Evolutionary conservation across 2,329 filamentous ascomycete genomes (phyloP), one percentile per base, ranked within the genome.

Genomic region (Hypoxylon sp.): DNA sequence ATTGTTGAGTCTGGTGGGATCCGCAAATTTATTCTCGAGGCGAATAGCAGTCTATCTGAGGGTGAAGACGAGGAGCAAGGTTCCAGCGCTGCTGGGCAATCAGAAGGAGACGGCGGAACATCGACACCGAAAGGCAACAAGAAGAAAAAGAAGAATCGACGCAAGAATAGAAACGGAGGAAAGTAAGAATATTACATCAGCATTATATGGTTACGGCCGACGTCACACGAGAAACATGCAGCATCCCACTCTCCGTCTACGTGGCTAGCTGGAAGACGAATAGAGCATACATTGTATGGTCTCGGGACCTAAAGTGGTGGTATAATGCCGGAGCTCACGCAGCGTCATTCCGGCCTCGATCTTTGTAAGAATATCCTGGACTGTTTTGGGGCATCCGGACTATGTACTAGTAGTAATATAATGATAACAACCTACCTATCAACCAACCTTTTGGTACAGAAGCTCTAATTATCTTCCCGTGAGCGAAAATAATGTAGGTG

Each of bases 11-110:
- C 89, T 4, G 90, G 89, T 68, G 92, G 92, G 1, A 84, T 93
- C 55, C 88, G 88, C 71, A 94, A 94, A 78, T 87, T 93, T 31
- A 87, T 94, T 1, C 83, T 94, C 27, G 90, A 93, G 75, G 89
- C 89, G 2, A 91, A 85, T 27, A 89, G 86, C 61, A 89, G 86
- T 59, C 74, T 75, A 72, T 86, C 85, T 17, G 75, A 75, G n/a
- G 74, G 73, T 6, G 75, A 74, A 19, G 74, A 67, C 1, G 73
- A 67, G 17, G 73, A 67, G 44, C 56, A 53, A 8, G 55, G 51
- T 3, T 35, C 54, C 15, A 50, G 42, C 3, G 54, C 51, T 10
- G 35, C 50, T 42, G 57, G 37, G n/a, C 53, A 53, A 24, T 69
- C 67, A 2, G 61, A 69, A 52, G 60, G 24, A 59, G 70, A 67